Evolutionary conservation across 768 basidiomycete genomes (phyloP), one percentile per base, ranked within the genome.

Genomic region (Daedaleopsis nitida): DNA sequence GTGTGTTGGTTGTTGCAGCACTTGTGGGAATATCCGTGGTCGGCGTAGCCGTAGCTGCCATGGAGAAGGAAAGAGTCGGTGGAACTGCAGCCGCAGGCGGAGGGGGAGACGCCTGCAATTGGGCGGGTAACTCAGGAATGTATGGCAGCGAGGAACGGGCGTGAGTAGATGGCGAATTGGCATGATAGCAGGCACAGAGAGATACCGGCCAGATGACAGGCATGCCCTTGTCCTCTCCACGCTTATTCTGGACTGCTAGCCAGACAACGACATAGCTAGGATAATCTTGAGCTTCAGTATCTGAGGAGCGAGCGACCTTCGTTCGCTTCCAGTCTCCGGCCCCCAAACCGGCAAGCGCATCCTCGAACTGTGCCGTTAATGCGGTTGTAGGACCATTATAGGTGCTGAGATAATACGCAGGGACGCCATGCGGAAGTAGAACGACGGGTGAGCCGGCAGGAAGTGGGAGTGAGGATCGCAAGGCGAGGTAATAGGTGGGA

Each of bases 201-300:
- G 77, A 73, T 2, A 81, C 73, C 1, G 92, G 91, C 78, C 91
- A 93, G 63, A 92, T 84, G 52, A 89, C 76, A n/a, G 82, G 77
- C 34, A 90, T 75, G 0, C 91, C 91, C 66, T 91, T 92, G 65
- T 91, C 89, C 70, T 92, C 91, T 35, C 88, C 89, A 64, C 88
- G 89, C 63, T 82, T 86, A 67, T 90, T 90, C 72, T 91, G 84
- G 19, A 92, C 87, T 35, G 80, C 81, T 39, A 92, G 79, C 86
- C 87, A 92, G 4, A 83, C 88, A 55, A 92, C 85, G 48, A 91
- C 72, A 70, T 85, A 91, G 16, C 66, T 65, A 2, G 72, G 71
- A 42, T n/a, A 7, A 12, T 63, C 57, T 19, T 43, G 58, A n/a
- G 21, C 17, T 45, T 43, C 13, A 1, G 14, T 43, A 14, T 14